A percentile compares a stretch with the other conserved stretches of the same genome.
Conservation (phyloP, 805 yeast species). For the Clavispora vitiphila region DNA sequence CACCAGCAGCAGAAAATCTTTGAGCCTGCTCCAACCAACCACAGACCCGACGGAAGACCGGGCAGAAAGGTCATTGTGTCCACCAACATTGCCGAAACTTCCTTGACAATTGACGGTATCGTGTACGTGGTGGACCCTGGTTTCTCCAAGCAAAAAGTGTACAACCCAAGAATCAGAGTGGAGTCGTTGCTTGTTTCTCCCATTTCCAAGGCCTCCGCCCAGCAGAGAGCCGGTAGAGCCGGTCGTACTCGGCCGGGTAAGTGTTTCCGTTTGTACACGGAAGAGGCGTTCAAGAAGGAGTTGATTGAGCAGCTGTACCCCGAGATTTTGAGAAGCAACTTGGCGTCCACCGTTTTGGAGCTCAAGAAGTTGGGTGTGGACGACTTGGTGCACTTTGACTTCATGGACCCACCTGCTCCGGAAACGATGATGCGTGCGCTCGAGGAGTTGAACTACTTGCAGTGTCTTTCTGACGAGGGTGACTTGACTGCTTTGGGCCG, state of each 20-base stretch:
- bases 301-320: slow-evolving; percentile 94
- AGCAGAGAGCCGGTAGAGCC: slow-evolving; percentile 99
- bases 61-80: slow-evolving; percentile 91
- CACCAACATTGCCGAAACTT: slow-evolving; percentile 96
- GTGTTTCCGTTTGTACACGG: slow-evolving; percentile 93
- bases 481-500: slow-evolving; percentile 85
- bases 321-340: slow-evolving; percentile 85
- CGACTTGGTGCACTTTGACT: slow-evolving; percentile 95
- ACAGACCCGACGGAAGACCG: slow-evolving; percentile 73
- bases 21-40: slow-evolving; percentile 80
- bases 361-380: slow-evolving; percentile 91
- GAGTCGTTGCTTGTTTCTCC: slow-evolving; percentile 93
- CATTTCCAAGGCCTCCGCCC: slow-evolving; percentile 94
- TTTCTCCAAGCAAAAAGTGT: slow-evolving; percentile 92
- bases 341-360: slow-evolving; percentile 87
- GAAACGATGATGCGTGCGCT: slow-evolving; percentile 99
- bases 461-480: slow-evolving; percentile 90
- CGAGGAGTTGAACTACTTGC: slow-evolving; percentile 87
- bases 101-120: slow-evolving; percentile 94
- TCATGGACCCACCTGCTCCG: slow-evolving; percentile 99
- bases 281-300: slow-evolving; percentile 92
- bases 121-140: slow-evolving; percentile 98
- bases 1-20: slow-evolving; percentile 91
- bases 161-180: slow-evolving; percentile 93
- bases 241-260: slow-evolving; percentile 99